Evolutionary conservation across 2,329 filamentous ascomycete genomes (phyloP), one percentile per base, ranked within the genome.

Genomic region (Trichoderma gracile): DNA sequence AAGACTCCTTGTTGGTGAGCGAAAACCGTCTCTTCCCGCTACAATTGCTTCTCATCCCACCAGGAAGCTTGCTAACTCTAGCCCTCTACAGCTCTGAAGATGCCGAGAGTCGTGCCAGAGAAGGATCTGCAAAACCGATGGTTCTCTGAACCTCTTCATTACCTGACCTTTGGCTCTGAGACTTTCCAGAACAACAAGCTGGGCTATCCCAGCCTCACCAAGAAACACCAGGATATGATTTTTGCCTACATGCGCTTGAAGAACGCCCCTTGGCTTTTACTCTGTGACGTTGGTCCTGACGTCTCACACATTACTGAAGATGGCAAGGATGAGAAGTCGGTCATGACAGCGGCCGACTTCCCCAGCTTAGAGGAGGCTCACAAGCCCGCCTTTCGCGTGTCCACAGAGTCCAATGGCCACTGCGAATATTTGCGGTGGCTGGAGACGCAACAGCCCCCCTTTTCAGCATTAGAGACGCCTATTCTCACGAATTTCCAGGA

Each of bases 401-500:
- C 73, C 8, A 66, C 67, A 5, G 67, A 66, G 6, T 66, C 70
- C 7, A 79, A 80, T 57, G 71, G 75, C 25, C 78, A 97, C 73
- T 80, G 96, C 30, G 87, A 87, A 4, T 99, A 99, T 73, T 81
- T 99, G 65, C 86, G 89, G 68, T 89, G 95, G 77, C 80, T 99
- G 1, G 93, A 98, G 75, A 84, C 87, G 54, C 90, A 91, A 65
- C 94, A 98, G 73, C 88, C 89, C 9, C 81, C 88, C 0, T 79
- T 82, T 63, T 78, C 79, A 0, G 75, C 75, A 7, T 76, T 86
- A 5, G 84, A 87, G 71, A 79, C 79, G 17, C 75, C 78, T 2
- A 82, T 81, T 1, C 73, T 87, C 64, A 82, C 79, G 5, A 84
- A 79, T 69, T 84, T 87, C 86, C 96, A 99, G 73, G 95, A 99